Percentiles rank a stretch among this genome's conserved stretches.
These are phyloP conservation scores for Ricinus communis DNA, from an alignment of 345 rosid genomes.

Conservation along the genomic window DNA sequence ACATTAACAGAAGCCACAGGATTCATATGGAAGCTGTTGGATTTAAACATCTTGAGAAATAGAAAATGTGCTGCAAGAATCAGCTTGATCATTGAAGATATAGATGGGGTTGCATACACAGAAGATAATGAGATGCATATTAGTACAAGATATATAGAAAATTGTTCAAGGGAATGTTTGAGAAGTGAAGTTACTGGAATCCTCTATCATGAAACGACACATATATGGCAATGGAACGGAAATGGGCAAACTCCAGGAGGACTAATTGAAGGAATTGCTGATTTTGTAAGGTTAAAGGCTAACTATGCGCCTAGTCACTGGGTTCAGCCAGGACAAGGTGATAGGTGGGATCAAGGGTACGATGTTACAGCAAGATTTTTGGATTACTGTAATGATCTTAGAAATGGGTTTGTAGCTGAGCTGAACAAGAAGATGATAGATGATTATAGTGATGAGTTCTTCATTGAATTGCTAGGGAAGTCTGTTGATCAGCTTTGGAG, in stretches of 20 bases:
- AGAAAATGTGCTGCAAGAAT: constrained; percentile 19
- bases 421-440: constrained; percentile 62
- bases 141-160: constrained; percentile 16
- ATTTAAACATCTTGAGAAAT: constrained; percentile 10
- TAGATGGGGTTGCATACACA: constrained; percentile 23
- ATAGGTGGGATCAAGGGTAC: constrained; percentile 69
- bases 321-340: constrained; percentile 57
- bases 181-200: constrained; percentile 52
- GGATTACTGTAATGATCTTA: constrained; percentile 51
- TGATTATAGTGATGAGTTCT: constrained; percentile 44
- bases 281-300: constrained; percentile 61
- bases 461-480: constrained; percentile 61
- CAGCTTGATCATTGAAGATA: constrained; percentile 24
- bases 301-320: constrained; percentile 48
- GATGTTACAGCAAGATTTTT: constrained; percentile 66
- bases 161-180: constrained; percentile 36
- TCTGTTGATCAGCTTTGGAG: constrained; percentile 59
- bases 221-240: constrained; percentile 72
- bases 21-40: background rate
- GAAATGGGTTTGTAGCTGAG: constrained; percentile 62
- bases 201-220: constrained; percentile 62
- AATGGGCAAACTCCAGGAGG: constrained; percentile 43
- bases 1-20: too few species aligned
- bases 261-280: constrained; percentile 64
- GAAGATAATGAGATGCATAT: constrained; percentile 22